phyloP scores from a whole-genome alignment of 306 rosid genomes.

The Citrullus colocynthis region DNA sequence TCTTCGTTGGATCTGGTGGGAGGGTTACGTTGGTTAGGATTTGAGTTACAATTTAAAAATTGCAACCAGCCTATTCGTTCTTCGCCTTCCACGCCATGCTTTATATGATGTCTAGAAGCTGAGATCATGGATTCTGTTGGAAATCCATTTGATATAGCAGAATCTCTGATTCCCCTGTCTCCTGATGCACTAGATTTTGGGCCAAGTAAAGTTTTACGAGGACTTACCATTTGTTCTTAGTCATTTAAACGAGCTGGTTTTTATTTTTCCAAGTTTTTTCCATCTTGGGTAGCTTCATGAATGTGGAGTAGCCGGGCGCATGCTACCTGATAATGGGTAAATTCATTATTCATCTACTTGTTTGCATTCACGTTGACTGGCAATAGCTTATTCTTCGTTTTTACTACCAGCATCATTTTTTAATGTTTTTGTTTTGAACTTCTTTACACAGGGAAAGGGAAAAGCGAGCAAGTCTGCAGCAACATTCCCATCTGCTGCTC shows the following conservation, averaged over 20 bases:
- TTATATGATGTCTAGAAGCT: background rate
- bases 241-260: background rate
- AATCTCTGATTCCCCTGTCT: background rate
- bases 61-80: background rate
- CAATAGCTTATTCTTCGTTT: background rate
- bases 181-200: background rate
- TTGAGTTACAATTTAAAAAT: background rate
- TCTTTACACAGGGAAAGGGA: constrained; percentile 39
- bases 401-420: background rate
- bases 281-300: background rate
- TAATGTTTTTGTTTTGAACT: constrained; percentile 8
- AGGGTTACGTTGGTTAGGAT: background rate
- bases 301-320: background rate
- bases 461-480: constrained; percentile 19
- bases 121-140: background rate
- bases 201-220: background rate
- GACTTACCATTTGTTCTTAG: background rate
- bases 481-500: constrained; percentile 77
- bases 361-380: background rate
- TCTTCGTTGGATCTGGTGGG: background rate
- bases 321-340: constrained; percentile 4
- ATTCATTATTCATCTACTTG: background rate
- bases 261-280: background rate
- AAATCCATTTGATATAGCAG: background rate
- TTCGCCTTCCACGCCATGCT: background rate